These are phyloP conservation scores for Venturia asperata DNA, from an alignment of 2,329 filamentous ascomycete genomes.

Conservation along the genomic window DNA sequence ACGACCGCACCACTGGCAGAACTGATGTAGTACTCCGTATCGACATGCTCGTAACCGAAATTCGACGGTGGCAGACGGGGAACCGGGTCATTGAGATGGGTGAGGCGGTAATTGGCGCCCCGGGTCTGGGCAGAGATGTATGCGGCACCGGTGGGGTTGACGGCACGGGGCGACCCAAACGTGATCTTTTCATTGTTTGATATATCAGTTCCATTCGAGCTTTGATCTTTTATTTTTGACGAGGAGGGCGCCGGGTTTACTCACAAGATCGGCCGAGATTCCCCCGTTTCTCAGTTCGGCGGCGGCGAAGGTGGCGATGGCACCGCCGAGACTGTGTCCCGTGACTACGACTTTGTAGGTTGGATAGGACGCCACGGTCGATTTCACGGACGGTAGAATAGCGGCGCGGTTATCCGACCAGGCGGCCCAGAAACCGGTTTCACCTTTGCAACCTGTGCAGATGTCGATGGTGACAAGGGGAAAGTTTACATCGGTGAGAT, in stretches of 20 bases:
- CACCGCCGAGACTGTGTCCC: conserved; percentile 63
- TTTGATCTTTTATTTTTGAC: neutral
- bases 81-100: conserved; percentile 60
- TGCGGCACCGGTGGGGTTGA: conserved; percentile 48
- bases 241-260: neutral
- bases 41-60: conserved; percentile 58
- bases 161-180: conserved; percentile 60
- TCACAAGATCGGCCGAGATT: conserved; percentile 42
- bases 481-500: conserved; percentile 50
- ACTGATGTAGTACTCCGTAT: conserved; percentile 56
- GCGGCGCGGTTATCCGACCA: conserved; percentile 48
- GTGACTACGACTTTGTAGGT: conserved; percentile 51
- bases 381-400: conserved; percentile 40
- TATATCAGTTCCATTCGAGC: too few species aligned
- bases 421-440: conserved; percentile 53
- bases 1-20: conserved; percentile 25
- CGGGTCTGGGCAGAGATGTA: conserved; percentile 47
- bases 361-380: conserved; percentile 43
- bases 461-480: conserved; percentile 35
- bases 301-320: conserved; percentile 54
- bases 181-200: conserved; percentile 34
- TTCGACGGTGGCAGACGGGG: conserved; percentile 57
- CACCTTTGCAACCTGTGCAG: conserved; percentile 44
- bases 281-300: conserved; percentile 48
- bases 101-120: conserved; percentile 55